Conservation (phyloP, 345 rosid species). For the Gossypium stocksii region DNA sequence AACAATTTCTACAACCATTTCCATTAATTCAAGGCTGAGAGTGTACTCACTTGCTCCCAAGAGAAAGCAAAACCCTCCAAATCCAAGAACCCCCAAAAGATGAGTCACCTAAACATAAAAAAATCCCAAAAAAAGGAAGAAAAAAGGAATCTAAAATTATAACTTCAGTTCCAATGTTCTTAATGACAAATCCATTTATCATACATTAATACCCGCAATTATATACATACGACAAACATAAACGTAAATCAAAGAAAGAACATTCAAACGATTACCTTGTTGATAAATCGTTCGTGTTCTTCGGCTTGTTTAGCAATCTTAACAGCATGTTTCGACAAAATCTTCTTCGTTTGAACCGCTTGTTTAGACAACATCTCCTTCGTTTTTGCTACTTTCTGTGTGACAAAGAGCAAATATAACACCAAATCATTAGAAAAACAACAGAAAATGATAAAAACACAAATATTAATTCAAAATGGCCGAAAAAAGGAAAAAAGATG, state of each 20-base stretch:
- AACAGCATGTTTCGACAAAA: conserved; percentile 78
- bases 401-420: conserved; percentile 3
- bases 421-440: conserved; percentile 19
- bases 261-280: conserved; percentile 41
- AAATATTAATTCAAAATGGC: background rate
- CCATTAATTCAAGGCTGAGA: conserved; percentile 14
- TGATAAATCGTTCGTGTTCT: conserved; percentile 80
- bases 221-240: background rate
- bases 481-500: background rate
- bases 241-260: background rate
- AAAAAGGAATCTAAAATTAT: background rate
- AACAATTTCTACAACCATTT: background rate
- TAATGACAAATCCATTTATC: background rate
- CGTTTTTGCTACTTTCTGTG: conserved; percentile 64
- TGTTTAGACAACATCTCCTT: conserved; percentile 77
- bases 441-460: background rate
- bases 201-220: background rate
- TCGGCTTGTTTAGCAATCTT: conserved; percentile 94
- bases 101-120: conserved; percentile 62
- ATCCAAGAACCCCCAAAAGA: conserved; percentile 85
- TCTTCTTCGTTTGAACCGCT: conserved; percentile 71
- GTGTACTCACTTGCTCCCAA: conserved; percentile 80
- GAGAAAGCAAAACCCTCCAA: conserved; percentile 88
- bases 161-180: background rate
- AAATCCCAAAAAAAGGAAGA: background rate